phyloP scores from a whole-genome alignment of 805 yeast species.

The Lipomyces orientalis region DNA sequence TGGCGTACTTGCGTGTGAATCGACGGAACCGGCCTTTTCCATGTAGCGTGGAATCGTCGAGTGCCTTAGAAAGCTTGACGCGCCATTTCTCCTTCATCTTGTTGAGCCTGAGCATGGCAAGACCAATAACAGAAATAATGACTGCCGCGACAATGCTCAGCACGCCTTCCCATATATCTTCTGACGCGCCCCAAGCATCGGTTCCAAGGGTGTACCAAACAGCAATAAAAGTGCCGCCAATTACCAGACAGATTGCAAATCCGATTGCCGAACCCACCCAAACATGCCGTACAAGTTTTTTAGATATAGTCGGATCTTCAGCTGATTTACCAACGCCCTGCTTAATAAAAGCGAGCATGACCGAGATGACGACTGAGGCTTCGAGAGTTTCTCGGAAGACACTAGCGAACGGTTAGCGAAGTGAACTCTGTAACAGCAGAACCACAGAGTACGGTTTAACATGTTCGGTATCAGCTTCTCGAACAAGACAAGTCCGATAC shows the following conservation, averaged over 20 bases:
- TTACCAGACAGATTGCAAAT: slow-evolving; percentile 72
- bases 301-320: slow-evolving; percentile 54
- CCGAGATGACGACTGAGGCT: slow-evolving; percentile 90
- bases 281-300: slow-evolving; percentile 72
- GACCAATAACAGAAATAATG: slow-evolving; percentile 91
- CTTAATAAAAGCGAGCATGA: slow-evolving; percentile 85
- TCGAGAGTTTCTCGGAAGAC: slow-evolving; percentile 93
- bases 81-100: slow-evolving; percentile 98
- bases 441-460: neutral
- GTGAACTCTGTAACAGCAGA: neutral
- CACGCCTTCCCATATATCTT: slow-evolving; percentile 97
- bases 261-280: slow-evolving; percentile 85
- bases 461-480: neutral
- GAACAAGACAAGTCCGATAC: neutral
- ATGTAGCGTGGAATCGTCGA: slow-evolving; percentile 48
- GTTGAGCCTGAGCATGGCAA: slow-evolving; percentile 93
- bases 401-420: slow-evolving; percentile 1
- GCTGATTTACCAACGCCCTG: slow-evolving; percentile 71
- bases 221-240: slow-evolving; percentile 95
- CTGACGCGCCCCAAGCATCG: slow-evolving; percentile 85
- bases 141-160: slow-evolving; percentile 89
- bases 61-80: slow-evolving; percentile 85
- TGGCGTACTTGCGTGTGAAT: slow-evolving; percentile 73
- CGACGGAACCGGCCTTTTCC: slow-evolving; percentile 52
- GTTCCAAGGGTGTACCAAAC: slow-evolving; percentile 80